Evolutionary conservation across 2,329 filamentous ascomycete genomes (phyloP), one percentile per base, ranked within the genome.

Genomic region (Aureobasidium sp.): DNA sequence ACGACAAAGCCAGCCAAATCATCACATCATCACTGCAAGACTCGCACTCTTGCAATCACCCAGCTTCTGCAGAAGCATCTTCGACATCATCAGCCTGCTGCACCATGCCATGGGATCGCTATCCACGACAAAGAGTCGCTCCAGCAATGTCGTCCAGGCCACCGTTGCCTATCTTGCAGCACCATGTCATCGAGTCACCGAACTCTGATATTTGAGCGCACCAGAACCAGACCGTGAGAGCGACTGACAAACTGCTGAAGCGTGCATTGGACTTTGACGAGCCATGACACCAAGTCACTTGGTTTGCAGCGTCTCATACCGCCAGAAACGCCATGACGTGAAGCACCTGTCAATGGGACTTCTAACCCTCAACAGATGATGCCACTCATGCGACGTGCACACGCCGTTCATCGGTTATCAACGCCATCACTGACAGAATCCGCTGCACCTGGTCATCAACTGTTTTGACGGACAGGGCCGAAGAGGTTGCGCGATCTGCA

Each of bases 391-490:
- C 19, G 48, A 52, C 48, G 48, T 52, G 48, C 48, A 52, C n/a
- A 24, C 31, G 37, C 48, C 31, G 29, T 35, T 24, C 15, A 37
- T n/a, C 27, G 47, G 27, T 33, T 3, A 2, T 0, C 19, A 19
- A 31, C 47, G 47, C 47, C 48, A 35, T 52, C 48, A 22, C 48
- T 52, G 48, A 52, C 48, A 52, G 48, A 37, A 45, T 31, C 35
- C 17, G 27, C 12, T 15, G 48, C 48, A 37, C 31, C 48, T 22
- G 29, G 48, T 52, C 48, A 22, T 7, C 22, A 45, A 35, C 31
- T 52, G 48, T 52, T 52, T 35, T 52, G 48, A 52, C 48, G 48
- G 48, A 52, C 48, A 35, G 48, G 48, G 17, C 31, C 29, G n/a
- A 52, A 35, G 19, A 22, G 29, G 40, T 44, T 52, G 48, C 48